Evolutionary conservation across 106 monocot species (phyloP), one percentile per base, ranked within the genome.

Genomic region (Acorus gramineus): DNA sequence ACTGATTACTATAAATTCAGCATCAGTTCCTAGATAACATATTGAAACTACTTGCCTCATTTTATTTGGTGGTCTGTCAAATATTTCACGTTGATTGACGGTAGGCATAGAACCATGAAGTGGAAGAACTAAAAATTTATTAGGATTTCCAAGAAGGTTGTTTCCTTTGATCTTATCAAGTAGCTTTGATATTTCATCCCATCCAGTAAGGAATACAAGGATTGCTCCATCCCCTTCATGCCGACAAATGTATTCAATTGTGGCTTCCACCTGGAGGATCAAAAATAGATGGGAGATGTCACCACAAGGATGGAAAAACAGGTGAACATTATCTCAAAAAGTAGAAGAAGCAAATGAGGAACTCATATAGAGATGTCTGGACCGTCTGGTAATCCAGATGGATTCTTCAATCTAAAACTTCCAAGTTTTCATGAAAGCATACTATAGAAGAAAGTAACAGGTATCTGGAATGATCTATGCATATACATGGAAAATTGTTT

Each of bases 91-190:
- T 67, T 96, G 95, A 82, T 91, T 87, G 50, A 90, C 79, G 14
- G 95, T 96, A 8, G 95, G 95, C 95, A 96, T 96, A 3, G 95
- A 96, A 77, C 95, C 87, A 77, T 96, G 95, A 66, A 96, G 73
- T 46, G 95, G 95, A 79, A 96, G 84, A 70, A 87, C 73, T 57
- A 96, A 68, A 77, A 86, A 90, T 59, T 79, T 90, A 65, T 69
- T 83, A 62, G 85, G 65, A 78, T 90, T 84, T 46, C 95, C 84
- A 48, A 96, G 78, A 68, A 85, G 72, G 70, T 46, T 55, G 69
- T 96, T 90, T 72, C 64, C 80, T 64, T 87, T 90, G 57, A 96
- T 83, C 65, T 80, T 87, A 14, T 96, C 95, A 65, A 85, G 82
- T 57, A 91, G 78, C 64, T 87, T 91, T 42, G 95, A 87, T 80